Evolutionary conservation across 2,329 filamentous ascomycete species (phyloP).

Genomic region (Alternaria triticimaculans): DNA sequence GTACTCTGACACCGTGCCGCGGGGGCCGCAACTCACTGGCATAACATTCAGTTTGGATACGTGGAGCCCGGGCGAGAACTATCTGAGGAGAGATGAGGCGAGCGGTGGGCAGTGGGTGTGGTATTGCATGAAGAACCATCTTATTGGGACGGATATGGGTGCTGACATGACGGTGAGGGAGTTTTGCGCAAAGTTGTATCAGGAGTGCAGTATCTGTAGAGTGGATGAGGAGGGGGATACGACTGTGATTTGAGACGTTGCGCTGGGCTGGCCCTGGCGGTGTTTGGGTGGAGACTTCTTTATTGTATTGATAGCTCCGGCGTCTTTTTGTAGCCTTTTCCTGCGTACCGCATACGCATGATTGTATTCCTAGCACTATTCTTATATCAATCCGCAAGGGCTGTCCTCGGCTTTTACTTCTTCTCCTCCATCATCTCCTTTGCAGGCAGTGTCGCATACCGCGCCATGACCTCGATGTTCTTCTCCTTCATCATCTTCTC

Average conservation of each 20-base stretch:
- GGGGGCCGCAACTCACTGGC: slow-evolving; percentile 31
- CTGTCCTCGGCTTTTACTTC: neutral
- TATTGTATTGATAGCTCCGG: neutral
- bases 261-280: neutral
- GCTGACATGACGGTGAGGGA: slow-evolving; percentile 34
- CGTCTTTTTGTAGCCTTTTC: neutral
- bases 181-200: slow-evolving; percentile 40
- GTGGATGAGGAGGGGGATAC: slow-evolving; percentile 20
- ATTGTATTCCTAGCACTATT: neutral
- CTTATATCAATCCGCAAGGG: neutral
- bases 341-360: neutral
- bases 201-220: slow-evolving; percentile 34
- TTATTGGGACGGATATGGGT: slow-evolving; percentile 28
- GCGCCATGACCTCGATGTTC: slow-evolving; percentile 57
- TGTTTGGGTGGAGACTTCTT: neutral
- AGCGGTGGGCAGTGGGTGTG: slow-evolving; percentile 40
- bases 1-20: slow-evolving; percentile 1
- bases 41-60: slow-evolving; percentile 47
- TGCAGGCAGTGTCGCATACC: slow-evolving; percentile 59
- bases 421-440: slow-evolving; percentile 46
- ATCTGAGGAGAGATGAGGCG: slow-evolving; percentile 29
- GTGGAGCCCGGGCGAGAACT: slow-evolving; percentile 47
- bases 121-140: slow-evolving; percentile 40
- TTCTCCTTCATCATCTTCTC: slow-evolving; percentile 57
- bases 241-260: neutral